Base-by-base conservation (phyloP, 257 asterid species). In the Misopates orontium region DNA sequence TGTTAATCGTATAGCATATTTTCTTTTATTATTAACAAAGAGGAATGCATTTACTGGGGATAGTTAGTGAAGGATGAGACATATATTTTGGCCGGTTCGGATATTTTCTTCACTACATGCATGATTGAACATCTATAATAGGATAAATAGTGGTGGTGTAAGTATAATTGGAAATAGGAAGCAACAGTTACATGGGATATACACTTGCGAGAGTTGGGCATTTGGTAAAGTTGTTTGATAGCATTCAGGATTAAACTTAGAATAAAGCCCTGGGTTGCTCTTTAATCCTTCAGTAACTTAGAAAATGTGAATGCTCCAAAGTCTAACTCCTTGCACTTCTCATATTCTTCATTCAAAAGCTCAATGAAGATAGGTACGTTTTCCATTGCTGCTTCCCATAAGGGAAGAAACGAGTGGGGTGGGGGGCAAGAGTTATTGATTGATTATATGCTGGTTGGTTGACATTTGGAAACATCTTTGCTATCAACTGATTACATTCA, bases 261-360 rank as follows among this genome's bases (percentile, higher is more conserved):
- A 36, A 64, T 13, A 18, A 51, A 17, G 60, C 20, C 36, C 5
- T 36, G 24, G 15, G 45, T 50, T 12, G 4, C 14, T 5, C 28
- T 54, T 51, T 40, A 17, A 64, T 60, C 23, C 28, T 54, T 52
- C 55, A 48, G 60, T n/a, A n/a, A n/a, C n/a, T n/a, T n/a, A n/a
- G n/a, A n/a, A n/a, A n/a, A n/a, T n/a, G n/a, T n/a, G n/a, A 44
- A 13, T 62, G 67, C 48, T 19, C 22, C 36, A 16, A 45, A 55
- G 28, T 55, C 47, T 44, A 28, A 60, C 48, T 39, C 52, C 65
- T 39, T 11, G 56, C 56, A 23, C 36, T 62, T 48, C 44, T 47
- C n/a, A 42, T 62, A 36, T 4, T 68, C 56, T 32, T 62, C 67
- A 49, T 41, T 52, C 60, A 31, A 51, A 42, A 55, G 17, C 48